Conservation (phyloP, 257 asterid genomes). For the Ilex aquifolium region DNA sequence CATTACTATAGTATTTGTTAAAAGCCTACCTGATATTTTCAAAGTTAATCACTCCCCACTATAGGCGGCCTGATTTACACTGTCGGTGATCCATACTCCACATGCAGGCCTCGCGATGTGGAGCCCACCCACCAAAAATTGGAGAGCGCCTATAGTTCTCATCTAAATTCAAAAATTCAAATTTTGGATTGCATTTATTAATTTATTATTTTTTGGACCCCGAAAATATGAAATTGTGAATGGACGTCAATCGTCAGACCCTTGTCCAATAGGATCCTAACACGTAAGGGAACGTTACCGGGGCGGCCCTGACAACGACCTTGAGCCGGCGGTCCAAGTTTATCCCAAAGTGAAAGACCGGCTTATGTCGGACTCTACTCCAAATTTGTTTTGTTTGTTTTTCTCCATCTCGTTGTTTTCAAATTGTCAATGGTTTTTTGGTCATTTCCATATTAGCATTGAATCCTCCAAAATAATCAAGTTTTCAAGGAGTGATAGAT, state of each 20-base stretch:
- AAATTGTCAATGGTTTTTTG: no score
- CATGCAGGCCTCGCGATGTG: slow-evolving; percentile 26
- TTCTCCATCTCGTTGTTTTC: no score
- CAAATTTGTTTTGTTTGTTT: no score
- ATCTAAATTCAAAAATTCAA: slow-evolving; percentile 17
- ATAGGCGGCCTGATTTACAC: background rate
- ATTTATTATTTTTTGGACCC: background rate
- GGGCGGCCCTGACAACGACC: background rate
- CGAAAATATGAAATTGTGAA: background rate
- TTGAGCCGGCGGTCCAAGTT: slow-evolving; percentile 12
- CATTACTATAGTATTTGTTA: no score
- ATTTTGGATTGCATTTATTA: background rate
- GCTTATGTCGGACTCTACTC: no score
- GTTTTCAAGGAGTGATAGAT: background rate
- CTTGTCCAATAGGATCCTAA: no score
- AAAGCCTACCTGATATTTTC: no score
- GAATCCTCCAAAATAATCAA: no score
- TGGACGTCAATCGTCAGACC: slow-evolving; percentile 13
- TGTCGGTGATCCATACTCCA: slow-evolving; percentile 23
- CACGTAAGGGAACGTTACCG: no score
- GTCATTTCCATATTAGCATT: no score
- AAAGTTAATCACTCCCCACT: no score
- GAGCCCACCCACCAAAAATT: slow-evolving; percentile 14
- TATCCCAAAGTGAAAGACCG: no score
- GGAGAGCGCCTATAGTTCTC: slow-evolving; percentile 1